phyloP scores from a whole-genome alignment of 805 yeast genomes.

The Barnettozyma siamensis region DNA sequence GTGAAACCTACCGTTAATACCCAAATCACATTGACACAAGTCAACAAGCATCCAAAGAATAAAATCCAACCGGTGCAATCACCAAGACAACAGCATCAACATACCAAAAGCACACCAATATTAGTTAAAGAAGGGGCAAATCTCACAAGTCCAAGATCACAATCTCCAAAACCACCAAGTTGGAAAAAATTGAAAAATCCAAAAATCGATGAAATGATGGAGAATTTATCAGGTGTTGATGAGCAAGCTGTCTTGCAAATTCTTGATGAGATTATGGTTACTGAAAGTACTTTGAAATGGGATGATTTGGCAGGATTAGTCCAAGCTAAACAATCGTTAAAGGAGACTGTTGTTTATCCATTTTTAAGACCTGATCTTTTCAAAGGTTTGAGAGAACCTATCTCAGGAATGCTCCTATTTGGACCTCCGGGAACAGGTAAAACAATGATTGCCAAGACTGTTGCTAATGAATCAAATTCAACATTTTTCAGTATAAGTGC shows the following conservation, averaged over 20 bases:
- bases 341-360: constrained; percentile 96
- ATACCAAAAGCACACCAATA: background rate
- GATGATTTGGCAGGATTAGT: constrained; percentile 92
- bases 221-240: constrained; percentile 61
- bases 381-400: constrained; percentile 87
- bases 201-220: constrained; percentile 26
- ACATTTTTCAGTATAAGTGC: constrained; percentile 91
- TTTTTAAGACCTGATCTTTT: constrained; percentile 91
- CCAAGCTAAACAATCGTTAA: constrained; percentile 79
- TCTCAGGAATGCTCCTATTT: constrained; percentile 90
- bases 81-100: background rate
- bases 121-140: background rate
- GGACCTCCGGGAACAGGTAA: constrained; percentile 99
- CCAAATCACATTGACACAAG: constrained; percentile 21
- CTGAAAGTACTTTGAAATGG: constrained; percentile 91
- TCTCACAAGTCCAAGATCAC: too few species aligned
- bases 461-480: constrained; percentile 90
- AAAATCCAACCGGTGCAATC: too few species aligned
- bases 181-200: constrained; percentile 17
- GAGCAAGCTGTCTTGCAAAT: constrained; percentile 75
- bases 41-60: constrained; percentile 2
- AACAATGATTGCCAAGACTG: constrained; percentile 95
- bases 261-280: constrained; percentile 78
- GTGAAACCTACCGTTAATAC: constrained; percentile 24
- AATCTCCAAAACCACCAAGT: too few species aligned